Evolutionary conservation across 2,329 filamentous ascomycete genomes (phyloP).

Genomic region (Macrophomina pseudophaseolina): DNA sequence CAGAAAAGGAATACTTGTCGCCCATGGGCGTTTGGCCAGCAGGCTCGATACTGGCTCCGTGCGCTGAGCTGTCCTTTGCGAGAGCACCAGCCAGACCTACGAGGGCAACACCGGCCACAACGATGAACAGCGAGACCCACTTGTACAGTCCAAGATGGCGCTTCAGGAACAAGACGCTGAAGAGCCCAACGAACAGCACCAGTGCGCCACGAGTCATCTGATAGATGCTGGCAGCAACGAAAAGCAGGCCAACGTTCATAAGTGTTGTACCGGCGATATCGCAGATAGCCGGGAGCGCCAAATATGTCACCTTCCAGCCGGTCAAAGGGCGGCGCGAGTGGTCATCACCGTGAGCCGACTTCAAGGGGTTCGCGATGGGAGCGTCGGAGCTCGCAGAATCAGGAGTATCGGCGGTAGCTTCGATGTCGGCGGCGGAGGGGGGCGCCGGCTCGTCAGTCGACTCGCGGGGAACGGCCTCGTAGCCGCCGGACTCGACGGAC

Average conservation of each 20-base stretch:
- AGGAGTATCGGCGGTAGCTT: constrained; percentile 52
- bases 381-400: constrained; percentile 49
- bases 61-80: constrained; percentile 63
- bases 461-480: constrained; percentile 64
- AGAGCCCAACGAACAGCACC: constrained; percentile 92
- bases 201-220: constrained; percentile 97
- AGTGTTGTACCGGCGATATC: constrained; percentile 95
- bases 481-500: constrained; percentile 52
- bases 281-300: constrained; percentile 86
- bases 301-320: constrained; percentile 73
- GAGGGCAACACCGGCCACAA: constrained; percentile 84
- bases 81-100: constrained; percentile 90
- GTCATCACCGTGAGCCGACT: constrained; percentile 49
- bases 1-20: constrained; percentile 12
- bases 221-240: constrained; percentile 95
- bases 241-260: constrained; percentile 94
- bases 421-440: constrained; percentile 51
- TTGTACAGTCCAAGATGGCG: constrained; percentile 84
- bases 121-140: constrained; percentile 86
- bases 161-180: constrained; percentile 89
- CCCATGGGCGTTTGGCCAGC: constrained; percentile 12
- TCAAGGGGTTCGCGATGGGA: constrained; percentile 59
- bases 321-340: constrained; percentile 66
- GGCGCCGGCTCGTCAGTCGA: constrained; percentile 35
- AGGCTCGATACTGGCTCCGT: constrained; percentile 10